Evolutionary conservation across 805 yeast species (phyloP), one percentile per base, ranked within the genome.

Genomic region (Teunomyces gatunensis): DNA sequence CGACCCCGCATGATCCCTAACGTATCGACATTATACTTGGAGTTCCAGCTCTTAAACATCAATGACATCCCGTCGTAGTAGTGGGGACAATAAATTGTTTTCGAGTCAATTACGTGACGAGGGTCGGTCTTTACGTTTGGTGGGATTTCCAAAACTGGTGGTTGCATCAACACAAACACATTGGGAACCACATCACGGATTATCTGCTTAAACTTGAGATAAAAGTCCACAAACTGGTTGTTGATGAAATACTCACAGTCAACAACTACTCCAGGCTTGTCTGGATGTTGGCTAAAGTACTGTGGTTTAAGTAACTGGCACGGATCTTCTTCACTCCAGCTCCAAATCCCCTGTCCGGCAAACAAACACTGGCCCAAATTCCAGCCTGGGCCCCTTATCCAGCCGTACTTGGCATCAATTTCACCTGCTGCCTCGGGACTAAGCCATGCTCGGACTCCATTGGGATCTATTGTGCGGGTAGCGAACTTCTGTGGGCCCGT

Each of bases 41-140:
- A 73, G 59, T 87, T 88, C 99, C 99, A 94, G 4, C 84, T 80
- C 66, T 90, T 89, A 65, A 87, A 86, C 91, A 94, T 84, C 32
- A 92, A 69, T 1, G 97, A 87, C 83, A 92, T 78, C 0, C 98
- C 99, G 63, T 92, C 99, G 62, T 92, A 92, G 63, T 85, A 92
- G 66, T 92, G 99, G 2, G 96, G 94, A 15, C 96, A 83, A 56
- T 84, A 84, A 1, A 87, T 81, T 0, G 92, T 84, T 44, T 77
- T 78, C 1, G 71, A 61, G 57, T 87, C 94, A 11, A 86, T 60
- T n/a, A 83, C 60, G 3, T 71, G 61, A 10, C 74, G 60, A 1
- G 68, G 61, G 36, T 79, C 74, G 10, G 74, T 76, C 49, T 74
- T 75, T 50, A 88, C 64, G 9, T 66, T 61, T 2, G 97, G 97